Percentiles rank a stretch among this genome's conserved stretches.
phyloP scores from a whole-genome alignment of 2,329 filamentous ascomycete genomes.

The Cladosporium colombiae region DNA sequence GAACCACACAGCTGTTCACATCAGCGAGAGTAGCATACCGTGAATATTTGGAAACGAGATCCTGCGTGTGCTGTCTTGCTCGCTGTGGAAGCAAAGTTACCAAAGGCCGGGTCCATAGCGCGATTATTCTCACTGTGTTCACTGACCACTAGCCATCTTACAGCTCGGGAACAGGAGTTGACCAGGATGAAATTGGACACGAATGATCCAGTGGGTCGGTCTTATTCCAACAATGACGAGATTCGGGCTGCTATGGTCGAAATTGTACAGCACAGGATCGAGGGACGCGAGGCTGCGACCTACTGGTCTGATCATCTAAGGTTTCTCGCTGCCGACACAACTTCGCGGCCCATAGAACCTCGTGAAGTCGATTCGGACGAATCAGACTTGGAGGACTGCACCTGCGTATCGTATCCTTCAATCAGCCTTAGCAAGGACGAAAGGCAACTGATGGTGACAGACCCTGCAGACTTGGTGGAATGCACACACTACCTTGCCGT shows the following conservation, averaged over 20 bases:
- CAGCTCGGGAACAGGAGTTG: not conserved
- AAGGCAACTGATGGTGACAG: not conserved
- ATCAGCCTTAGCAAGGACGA: not conserved
- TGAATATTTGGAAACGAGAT: not conserved
- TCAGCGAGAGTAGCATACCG: not conserved
- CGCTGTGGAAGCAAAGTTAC: not conserved
- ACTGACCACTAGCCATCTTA: not conserved
- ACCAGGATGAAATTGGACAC: not conserved
- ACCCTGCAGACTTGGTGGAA: not conserved
- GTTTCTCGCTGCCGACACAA: not conserved
- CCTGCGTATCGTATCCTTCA: not conserved
- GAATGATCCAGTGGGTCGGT: not conserved
- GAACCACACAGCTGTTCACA: not conserved
- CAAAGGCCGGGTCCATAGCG: not conserved
- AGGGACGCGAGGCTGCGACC: not conserved
- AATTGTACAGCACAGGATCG: not conserved
- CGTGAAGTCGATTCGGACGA: not conserved
- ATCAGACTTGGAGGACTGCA: not conserved
- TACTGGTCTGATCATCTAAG: not conserved
- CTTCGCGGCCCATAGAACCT: not conserved
- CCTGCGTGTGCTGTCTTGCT: not conserved
- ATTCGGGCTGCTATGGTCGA: not conserved
- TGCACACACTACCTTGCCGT: constrained; percentile 20
- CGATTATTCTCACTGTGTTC: not conserved
- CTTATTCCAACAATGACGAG: not conserved